Conservation (phyloP, 345 rosid genomes). For the Eucalyptus leucophloia region DNA sequence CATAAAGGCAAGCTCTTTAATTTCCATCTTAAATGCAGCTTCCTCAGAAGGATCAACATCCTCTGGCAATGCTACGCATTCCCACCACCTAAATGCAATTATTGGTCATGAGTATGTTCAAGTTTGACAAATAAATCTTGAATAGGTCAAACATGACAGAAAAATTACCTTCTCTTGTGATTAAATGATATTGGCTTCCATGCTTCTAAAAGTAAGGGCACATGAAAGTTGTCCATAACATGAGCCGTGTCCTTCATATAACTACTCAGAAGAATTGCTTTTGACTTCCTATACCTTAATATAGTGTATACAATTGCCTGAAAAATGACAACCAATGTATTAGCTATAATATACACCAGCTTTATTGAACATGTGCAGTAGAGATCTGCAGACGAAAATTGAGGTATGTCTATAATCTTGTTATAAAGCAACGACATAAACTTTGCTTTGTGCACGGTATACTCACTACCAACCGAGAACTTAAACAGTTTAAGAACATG, state of each 20-base stretch:
- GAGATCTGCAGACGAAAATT: too few relatives aligned
- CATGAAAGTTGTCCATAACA: slow-evolving; percentile 1
- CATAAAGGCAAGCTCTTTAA: slow-evolving; percentile 59
- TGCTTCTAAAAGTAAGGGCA: slow-evolving; percentile 70
- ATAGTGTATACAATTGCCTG: slow-evolving; percentile 72
- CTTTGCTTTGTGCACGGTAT: background rate
- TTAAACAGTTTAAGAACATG: background rate
- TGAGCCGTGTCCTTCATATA: slow-evolving; percentile 6
- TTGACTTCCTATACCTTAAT: slow-evolving; percentile 62
- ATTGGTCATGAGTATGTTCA: background rate
- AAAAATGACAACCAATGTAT: too few relatives aligned
- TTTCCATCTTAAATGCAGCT: slow-evolving; percentile 58
- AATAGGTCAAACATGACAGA: background rate
- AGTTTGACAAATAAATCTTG: background rate
- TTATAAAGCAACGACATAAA: too few relatives aligned
- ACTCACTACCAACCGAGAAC: background rate
- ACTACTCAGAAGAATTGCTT: slow-evolving; percentile 12
- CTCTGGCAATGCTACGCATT: slow-evolving; percentile 69
- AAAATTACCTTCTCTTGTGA: slow-evolving; percentile 58
- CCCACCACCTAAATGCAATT: slow-evolving; percentile 78
- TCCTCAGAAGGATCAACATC: slow-evolving; percentile 69
- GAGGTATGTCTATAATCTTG: too few relatives aligned
- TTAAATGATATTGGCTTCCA: slow-evolving; percentile 88
- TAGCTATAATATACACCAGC: too few relatives aligned
- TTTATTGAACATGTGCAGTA: too few relatives aligned